Conservation (phyloP, 129 eudicot species). For the Silybum marianum region DNA sequence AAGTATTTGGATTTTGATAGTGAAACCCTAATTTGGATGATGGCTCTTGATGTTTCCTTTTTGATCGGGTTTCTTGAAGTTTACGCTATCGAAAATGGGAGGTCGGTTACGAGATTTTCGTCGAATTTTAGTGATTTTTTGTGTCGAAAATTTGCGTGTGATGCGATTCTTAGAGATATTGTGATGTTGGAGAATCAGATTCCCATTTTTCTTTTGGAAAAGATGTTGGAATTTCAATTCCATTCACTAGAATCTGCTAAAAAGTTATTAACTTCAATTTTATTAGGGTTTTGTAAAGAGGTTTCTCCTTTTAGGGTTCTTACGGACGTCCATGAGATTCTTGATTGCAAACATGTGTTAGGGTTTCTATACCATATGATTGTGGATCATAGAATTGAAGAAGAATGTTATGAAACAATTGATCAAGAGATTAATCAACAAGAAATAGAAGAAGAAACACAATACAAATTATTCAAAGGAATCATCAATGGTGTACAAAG, state of each 20-base stretch:
- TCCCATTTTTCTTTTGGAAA: constrained; percentile 44
- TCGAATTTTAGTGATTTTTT: constrained; percentile 41
- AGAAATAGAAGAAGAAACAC: constrained; percentile 17
- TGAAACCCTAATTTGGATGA: constrained; percentile 65
- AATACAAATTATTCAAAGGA: background rate
- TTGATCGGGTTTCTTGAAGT: constrained; percentile 61
- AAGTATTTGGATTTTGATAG: constrained; percentile 43
- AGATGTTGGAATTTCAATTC: constrained; percentile 36
- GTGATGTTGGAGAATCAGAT: constrained; percentile 71
- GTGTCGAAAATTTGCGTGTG: constrained; percentile 40
- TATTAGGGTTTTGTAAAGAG: constrained; percentile 45
- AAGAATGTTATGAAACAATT: constrained; percentile 21
- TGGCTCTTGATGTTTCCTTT: constrained; percentile 61
- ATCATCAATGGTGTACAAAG: constrained; percentile 14
- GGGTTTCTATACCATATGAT: constrained; percentile 52
- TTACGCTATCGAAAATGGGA: constrained; percentile 34
- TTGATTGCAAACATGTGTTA: constrained; percentile 43
- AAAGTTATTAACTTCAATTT: constrained; percentile 27
- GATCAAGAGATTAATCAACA: constrained; percentile 21
- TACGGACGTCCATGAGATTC: constrained; percentile 13
- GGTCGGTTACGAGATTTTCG: constrained; percentile 12
- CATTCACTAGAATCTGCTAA: constrained; percentile 36
- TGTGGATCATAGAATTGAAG: constrained; percentile 23
- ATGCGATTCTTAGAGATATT: constrained; percentile 58
- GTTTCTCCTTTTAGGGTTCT: constrained; percentile 49